These are phyloP conservation scores for Heteromeles arbutifolia DNA, from an alignment of 306 rosid species.

Conservation along the genomic window DNA sequence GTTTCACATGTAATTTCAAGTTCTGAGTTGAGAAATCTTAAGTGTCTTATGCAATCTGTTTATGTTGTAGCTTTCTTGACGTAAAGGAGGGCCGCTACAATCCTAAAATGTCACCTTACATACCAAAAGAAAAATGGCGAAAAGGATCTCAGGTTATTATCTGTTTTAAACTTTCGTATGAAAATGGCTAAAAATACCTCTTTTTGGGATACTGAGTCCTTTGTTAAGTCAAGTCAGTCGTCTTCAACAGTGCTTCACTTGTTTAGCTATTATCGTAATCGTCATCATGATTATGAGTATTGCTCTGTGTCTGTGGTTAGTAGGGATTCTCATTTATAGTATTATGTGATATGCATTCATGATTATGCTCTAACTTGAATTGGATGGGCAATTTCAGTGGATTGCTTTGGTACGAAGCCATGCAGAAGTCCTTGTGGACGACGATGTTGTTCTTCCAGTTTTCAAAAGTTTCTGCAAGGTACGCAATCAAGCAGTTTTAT, in stretches of 20 bases:
- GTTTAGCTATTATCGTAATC: neutral
- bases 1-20: neutral
- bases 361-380: constrained; percentile 20
- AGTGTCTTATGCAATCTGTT: constrained; percentile 16
- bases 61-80: constrained; percentile 77
- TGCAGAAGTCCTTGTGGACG: constrained; percentile 77
- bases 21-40: neutral
- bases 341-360: constrained; percentile 2
- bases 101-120: constrained; percentile 79
- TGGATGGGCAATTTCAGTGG: constrained; percentile 70
- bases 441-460: constrained; percentile 49
- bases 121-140: constrained; percentile 86
- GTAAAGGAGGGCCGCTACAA: constrained; percentile 88
- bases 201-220: neutral
- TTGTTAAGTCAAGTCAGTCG: constrained; percentile 3
- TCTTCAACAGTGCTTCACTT: neutral
- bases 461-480: constrained; percentile 78
- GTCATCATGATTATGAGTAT: neutral
- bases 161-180: neutral
- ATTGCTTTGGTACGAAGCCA: constrained; percentile 67
- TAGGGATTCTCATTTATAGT: constrained; percentile 9
- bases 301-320: neutral
- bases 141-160: constrained; percentile 92
- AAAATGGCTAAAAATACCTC: neutral
- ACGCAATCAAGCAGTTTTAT: constrained; percentile 8